These are phyloP conservation scores for Ambrosiella xylebori DNA, from an alignment of 2,329 filamentous ascomycete species.

Conservation along the genomic window DNA sequence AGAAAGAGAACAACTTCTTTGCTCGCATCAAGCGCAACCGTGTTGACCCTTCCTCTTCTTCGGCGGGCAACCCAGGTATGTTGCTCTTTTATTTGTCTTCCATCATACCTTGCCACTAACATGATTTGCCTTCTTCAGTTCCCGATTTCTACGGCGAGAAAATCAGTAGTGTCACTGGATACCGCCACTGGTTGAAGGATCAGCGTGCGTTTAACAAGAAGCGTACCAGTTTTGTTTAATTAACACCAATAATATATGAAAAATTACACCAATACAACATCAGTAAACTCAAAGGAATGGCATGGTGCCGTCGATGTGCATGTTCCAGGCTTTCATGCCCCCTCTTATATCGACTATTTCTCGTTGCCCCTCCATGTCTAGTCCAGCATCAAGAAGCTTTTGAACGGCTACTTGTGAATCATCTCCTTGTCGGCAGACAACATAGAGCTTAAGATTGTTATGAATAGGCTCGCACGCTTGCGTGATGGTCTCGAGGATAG, in stretches of 20 bases:
- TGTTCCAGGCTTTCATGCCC: conserved; percentile 56
- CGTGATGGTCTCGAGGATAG: conserved; percentile 13
- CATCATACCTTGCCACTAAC: neutral
- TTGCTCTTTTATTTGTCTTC: conserved; percentile 2
- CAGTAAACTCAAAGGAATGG: conserved; percentile 32
- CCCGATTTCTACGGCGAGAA: conserved; percentile 98
- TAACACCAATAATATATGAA: neutral
- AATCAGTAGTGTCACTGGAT: conserved; percentile 81
- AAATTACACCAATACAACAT: neutral
- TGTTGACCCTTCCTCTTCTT: conserved; percentile 78
- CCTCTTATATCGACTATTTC: conserved; percentile 55
- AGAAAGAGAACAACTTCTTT: conserved; percentile 93
- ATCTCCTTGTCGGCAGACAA: conserved; percentile 60
- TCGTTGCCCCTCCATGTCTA: conserved; percentile 33
- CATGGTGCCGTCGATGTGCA: conserved; percentile 41
- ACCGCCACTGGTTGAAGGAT: conserved; percentile 92
- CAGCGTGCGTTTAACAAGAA: conserved; percentile 95
- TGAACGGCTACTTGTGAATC: conserved; percentile 57
- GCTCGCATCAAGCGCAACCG: conserved; percentile 78
- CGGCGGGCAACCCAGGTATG: conserved; percentile 65
- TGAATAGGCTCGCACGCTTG: conserved; percentile 26
- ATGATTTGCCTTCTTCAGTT: conserved; percentile 28
- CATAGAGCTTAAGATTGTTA: conserved; percentile 40
- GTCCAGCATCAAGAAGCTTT: conserved; percentile 44
- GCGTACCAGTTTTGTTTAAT: conserved; percentile 45